Percentiles rank a stretch among this genome's conserved stretches.
These are phyloP conservation scores for Fusarium avenaceum DNA, from an alignment of 2,329 filamentous ascomycete genomes.

Conservation along the genomic window DNA sequence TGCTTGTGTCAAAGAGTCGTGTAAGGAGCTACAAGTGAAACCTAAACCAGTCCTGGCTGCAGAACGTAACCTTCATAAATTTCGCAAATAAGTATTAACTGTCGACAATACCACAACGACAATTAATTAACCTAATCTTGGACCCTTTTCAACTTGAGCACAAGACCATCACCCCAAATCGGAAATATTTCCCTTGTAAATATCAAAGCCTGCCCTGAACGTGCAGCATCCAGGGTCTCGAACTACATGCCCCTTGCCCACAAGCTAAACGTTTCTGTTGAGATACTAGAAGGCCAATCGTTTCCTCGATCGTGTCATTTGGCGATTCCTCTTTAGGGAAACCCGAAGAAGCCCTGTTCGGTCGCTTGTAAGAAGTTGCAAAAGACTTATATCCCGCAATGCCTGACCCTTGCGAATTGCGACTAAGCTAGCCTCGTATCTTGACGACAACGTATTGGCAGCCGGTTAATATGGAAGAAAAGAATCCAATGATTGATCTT, in stretches of 20 bases:
- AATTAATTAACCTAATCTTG: neutral
- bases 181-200: constrained; percentile 7
- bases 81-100: neutral
- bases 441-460: neutral
- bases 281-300: constrained; percentile 29
- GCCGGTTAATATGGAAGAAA: constrained; percentile 21
- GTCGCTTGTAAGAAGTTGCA: constrained; percentile 2
- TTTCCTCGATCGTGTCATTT: constrained; percentile 19
- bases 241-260: constrained; percentile 28
- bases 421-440: constrained; percentile 28
- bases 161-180: constrained; percentile 12
- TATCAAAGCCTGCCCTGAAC: constrained; percentile 5
- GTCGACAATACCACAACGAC: neutral
- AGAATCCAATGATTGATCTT: neutral
- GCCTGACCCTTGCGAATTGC: constrained; percentile 32
- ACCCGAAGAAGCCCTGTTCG: constrained; percentile 27
- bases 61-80: neutral
- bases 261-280: constrained; percentile 33
- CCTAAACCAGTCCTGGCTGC: neutral
- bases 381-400: constrained; percentile 40
- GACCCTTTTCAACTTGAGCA: neutral
- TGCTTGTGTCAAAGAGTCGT: neutral
- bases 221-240: constrained; percentile 32
- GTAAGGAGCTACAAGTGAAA: neutral
- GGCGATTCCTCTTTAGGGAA: constrained; percentile 12